Conservation (phyloP, 2,329 filamentous ascomycete genomes). For the Colletotrichum destructivum region DNA sequence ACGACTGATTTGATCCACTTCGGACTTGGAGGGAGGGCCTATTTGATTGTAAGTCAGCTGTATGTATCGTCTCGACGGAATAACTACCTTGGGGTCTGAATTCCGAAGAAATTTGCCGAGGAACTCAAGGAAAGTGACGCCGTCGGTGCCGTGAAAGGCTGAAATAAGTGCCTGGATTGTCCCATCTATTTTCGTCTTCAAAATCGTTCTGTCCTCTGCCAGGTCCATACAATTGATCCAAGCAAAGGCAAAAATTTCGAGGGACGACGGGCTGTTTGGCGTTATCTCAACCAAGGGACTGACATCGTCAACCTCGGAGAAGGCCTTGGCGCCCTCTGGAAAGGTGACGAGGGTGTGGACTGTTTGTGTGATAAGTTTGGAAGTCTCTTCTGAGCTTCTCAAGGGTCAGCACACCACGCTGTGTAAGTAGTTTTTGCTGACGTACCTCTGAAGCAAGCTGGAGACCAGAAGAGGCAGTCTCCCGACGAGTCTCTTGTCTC, state of each 20-base stretch:
- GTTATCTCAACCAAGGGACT: slow-evolving; percentile 71
- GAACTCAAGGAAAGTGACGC: slow-evolving; percentile 71
- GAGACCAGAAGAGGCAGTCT: slow-evolving; percentile 69
- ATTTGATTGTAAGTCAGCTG: slow-evolving; percentile 38
- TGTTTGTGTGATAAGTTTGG: slow-evolving; percentile 68
- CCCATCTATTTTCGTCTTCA: slow-evolving; percentile 60
- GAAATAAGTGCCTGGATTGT: slow-evolving; percentile 65
- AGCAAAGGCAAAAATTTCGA: slow-evolving; percentile 70
- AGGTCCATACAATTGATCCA: slow-evolving; percentile 67
- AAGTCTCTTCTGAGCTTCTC: slow-evolving; percentile 67
- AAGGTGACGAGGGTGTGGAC: slow-evolving; percentile 70
- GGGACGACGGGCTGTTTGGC: slow-evolving; percentile 65
- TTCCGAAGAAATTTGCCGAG: slow-evolving; percentile 67
- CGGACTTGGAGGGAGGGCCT: slow-evolving; percentile 66
- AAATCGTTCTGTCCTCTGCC: slow-evolving; percentile 48
- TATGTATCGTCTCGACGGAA: slow-evolving; percentile 14
- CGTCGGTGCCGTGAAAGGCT: slow-evolving; percentile 72
- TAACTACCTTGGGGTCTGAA: slow-evolving; percentile 63
- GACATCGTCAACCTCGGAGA: slow-evolving; percentile 66
- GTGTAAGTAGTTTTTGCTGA: neutral
- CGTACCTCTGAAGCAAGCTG: slow-evolving; percentile 68
- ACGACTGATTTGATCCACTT: slow-evolving; percentile 67
- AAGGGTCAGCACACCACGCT: neutral
- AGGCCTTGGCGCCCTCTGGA: slow-evolving; percentile 63
- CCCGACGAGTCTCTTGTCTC: slow-evolving; percentile 63